Conservation (phyloP, 345 rosid species). For the Tarenaya hassleriana region DNA sequence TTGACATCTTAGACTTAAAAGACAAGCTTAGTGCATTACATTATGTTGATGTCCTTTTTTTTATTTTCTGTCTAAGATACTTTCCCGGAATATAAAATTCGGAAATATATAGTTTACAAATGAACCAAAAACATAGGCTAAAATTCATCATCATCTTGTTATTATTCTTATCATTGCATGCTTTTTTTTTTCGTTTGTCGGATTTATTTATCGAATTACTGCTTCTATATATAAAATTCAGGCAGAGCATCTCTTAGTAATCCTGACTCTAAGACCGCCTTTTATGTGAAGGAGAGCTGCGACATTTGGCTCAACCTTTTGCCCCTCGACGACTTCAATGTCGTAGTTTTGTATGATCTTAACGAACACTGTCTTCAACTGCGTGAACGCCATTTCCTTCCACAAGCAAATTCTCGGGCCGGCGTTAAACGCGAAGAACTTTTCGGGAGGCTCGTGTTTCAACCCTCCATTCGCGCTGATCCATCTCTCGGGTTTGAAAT, state of each 20-base stretch:
- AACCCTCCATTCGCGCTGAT: conserved; percentile 3
- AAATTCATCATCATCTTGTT: too few species aligned
- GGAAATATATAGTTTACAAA: too few species aligned
- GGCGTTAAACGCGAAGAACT: conserved; percentile 24
- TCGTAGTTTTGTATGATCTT: conserved; percentile 22
- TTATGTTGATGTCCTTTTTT: too few species aligned
- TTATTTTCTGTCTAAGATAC: too few species aligned
- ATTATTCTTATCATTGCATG: too few species aligned
- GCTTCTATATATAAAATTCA: too few species aligned
- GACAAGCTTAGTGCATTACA: too few species aligned
- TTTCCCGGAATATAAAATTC: too few species aligned
- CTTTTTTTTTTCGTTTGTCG: too few species aligned
- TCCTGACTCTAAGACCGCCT: conserved; percentile 20
- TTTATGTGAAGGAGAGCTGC: conserved; percentile 19
- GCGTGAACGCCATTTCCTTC: conserved; percentile 21
- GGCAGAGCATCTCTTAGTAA: conserved; percentile 22
- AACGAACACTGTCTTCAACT: conserved; percentile 12
- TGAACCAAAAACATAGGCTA: too few species aligned
- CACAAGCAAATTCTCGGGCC: conserved; percentile 25
- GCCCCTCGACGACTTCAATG: conserved; percentile 13
- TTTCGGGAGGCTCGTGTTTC: conserved; percentile 25
- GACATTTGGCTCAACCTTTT: conserved; percentile 22
- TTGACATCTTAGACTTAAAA: too few species aligned
- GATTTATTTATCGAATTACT: too few species aligned
- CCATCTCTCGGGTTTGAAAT: conserved; percentile 27